A percentile compares a stretch with the other conserved stretches of the same genome.
Conservation (phyloP, 345 rosid genomes). For the Citrus trifoliata region DNA sequence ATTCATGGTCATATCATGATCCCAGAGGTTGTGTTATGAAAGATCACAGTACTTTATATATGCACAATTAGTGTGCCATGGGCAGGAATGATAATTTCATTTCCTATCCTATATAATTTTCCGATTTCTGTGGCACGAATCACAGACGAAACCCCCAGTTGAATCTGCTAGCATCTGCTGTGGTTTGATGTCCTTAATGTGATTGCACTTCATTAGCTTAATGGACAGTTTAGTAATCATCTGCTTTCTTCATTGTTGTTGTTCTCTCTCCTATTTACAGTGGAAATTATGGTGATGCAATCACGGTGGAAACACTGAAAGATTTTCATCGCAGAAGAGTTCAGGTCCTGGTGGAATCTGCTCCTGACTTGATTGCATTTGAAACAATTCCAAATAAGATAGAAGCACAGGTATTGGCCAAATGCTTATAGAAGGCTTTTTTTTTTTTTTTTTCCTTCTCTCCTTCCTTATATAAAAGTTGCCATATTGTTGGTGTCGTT, state of each 20-base stretch:
- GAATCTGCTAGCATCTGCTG: background rate
- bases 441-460: background rate
- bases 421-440: background rate
- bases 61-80: background rate
- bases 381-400: slow-evolving; percentile 82
- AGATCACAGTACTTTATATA: background rate
- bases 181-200: background rate
- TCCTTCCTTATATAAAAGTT: background rate
- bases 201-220: background rate
- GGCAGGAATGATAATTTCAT: background rate
- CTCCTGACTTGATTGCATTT: slow-evolving; percentile 75
- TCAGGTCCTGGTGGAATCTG: slow-evolving; percentile 62
- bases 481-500: background rate
- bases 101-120: background rate
- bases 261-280: slow-evolving; percentile 28
- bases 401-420: slow-evolving; percentile 68
- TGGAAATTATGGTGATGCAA: slow-evolving; percentile 59
- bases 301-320: slow-evolving; percentile 53
- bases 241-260: background rate
- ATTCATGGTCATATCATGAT: background rate
- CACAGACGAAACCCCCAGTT: background rate
- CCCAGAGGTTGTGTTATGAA: background rate
- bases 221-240: background rate
- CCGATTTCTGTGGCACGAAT: background rate
- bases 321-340: slow-evolving; percentile 74